Base-by-base conservation (phyloP, 2,329 filamentous ascomycete species). In the Blumeria hordei region DNA sequence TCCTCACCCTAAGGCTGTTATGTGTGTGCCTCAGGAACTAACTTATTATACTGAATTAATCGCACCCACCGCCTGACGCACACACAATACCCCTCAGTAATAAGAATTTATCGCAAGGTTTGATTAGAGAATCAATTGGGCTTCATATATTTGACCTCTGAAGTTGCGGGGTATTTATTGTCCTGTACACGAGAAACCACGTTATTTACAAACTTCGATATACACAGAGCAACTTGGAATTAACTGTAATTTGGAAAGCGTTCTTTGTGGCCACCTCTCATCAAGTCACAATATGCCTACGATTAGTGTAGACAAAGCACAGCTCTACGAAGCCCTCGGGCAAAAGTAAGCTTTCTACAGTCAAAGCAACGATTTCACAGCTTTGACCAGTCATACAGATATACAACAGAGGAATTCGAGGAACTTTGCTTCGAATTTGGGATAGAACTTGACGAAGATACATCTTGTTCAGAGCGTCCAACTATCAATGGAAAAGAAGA, bases 371-470 rank as follows among this genome's bases (percentile, higher is more conserved):
- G 55, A 60, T 5, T 11, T 21, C 21, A 18, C 56, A 53, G 59
- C 39, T 55, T 58, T 65, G 58, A 64, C 59, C 58, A 65, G 55
- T 12, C 54, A 61, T 61, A 64, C 5, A 88, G 84, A 62, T 90
- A 85, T 69, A 94, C 90, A 55, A 92, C 86, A 60, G 80, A 94
- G 64, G 86, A 94, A 66, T 98, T 98, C 66, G 92, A 98, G 69
- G 85, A 94, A 66, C 75, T 98, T 62, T 96, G 92, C 70, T 98
- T 98, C 76, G 90, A 98, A 65, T 98, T 94, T 67, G 75, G 75
- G 57, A 93, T 98, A 67, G 92, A 98, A 70, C 78, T 98, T 62
- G 92, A 98, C 71, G 90, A 96, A 72, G 92, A 98, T 55, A 67
- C 65, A 12, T 60, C 64, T 16, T 62, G 66, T 57, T 55, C 57